Evolutionary conservation across 805 yeast species (phyloP).

Genomic region (Saccharomycopsis lassenensis): DNA sequence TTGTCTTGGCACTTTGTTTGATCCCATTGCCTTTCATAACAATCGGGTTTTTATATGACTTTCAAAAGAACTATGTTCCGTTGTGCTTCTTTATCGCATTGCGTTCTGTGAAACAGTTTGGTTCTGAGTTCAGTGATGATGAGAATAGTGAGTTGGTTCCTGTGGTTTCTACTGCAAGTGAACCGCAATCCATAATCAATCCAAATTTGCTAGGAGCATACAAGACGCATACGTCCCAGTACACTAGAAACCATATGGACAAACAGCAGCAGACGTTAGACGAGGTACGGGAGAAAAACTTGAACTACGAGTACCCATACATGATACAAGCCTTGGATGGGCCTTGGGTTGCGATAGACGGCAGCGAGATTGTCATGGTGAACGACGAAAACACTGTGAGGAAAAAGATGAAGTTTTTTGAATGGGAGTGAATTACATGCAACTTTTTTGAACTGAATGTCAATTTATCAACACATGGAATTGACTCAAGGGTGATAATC

Average conservation of each 20-base stretch:
- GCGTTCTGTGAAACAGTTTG: slow-evolving; percentile 51
- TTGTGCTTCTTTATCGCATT: slow-evolving; percentile 78
- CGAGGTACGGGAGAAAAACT: slow-evolving; percentile 62
- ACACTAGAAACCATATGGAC: slow-evolving; percentile 11
- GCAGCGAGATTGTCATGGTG: slow-evolving; percentile 39
- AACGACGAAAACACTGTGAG: slow-evolving; percentile 31
- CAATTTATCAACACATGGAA: not conserved
- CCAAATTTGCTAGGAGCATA: slow-evolving; percentile 11
- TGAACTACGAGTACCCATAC: slow-evolving; percentile 69
- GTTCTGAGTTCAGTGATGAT: slow-evolving; percentile 19
- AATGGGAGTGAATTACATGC: slow-evolving; percentile 29
- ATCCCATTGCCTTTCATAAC: slow-evolving; percentile 71
- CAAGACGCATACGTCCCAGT: slow-evolving; percentile 2
- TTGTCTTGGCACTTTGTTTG: slow-evolving; percentile 56
- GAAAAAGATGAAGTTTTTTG: slow-evolving; percentile 28
- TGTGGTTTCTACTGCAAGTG: slow-evolving; percentile 7
- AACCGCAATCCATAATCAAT: slow-evolving; percentile 13
- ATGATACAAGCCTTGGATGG: slow-evolving; percentile 65
- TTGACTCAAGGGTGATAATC: not conserved
- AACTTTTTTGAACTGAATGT: not conserved
- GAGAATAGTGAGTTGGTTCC: slow-evolving; percentile 2
- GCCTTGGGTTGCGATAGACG: slow-evolving; percentile 70
- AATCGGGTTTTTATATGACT: slow-evolving; percentile 59
- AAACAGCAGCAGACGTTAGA: slow-evolving; percentile 44
- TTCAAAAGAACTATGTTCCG: slow-evolving; percentile 72